These are phyloP conservation scores for Tolypocladium ophioglossoides DNA, from an alignment of 2,329 filamentous ascomycete genomes.

Conservation along the genomic window DNA sequence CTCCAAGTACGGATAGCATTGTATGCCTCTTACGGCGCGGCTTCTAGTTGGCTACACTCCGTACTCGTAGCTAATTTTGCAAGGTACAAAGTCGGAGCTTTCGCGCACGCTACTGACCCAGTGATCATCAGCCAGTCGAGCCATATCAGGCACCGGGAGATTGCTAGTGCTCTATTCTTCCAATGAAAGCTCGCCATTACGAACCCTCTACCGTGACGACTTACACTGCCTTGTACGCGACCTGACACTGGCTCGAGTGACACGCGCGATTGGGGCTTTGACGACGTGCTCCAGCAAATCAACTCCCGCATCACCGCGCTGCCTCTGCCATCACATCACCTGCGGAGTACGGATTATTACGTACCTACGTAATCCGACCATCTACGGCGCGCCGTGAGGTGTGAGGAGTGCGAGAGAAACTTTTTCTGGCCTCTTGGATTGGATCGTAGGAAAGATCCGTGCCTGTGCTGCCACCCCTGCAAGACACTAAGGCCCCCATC, in stretches of 20 bases:
- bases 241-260: neutral
- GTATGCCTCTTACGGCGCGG: too few species aligned
- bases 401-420: neutral
- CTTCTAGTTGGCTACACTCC: too few species aligned
- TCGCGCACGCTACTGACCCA: too few species aligned
- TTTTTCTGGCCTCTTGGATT: neutral
- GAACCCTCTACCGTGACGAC: neutral
- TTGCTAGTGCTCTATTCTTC: neutral
- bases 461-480: neutral
- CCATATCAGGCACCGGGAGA: neutral
- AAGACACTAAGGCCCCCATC: neutral
- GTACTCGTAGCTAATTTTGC: too few species aligned
- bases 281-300: neutral
- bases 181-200: conserved; percentile 1
- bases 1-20: too few species aligned
- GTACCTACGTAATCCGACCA: neutral
- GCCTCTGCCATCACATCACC: neutral
- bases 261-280: neutral
- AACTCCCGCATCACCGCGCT: neutral
- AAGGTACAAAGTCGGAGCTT: too few species aligned
- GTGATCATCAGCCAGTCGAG: neutral
- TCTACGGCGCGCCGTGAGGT: too few species aligned
- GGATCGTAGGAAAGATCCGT: neutral
- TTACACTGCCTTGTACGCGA: neutral
- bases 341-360: too few species aligned